These are phyloP conservation scores for Lactarius tabidus DNA, from an alignment of 768 basidiomycete genomes.

Conservation along the genomic window DNA sequence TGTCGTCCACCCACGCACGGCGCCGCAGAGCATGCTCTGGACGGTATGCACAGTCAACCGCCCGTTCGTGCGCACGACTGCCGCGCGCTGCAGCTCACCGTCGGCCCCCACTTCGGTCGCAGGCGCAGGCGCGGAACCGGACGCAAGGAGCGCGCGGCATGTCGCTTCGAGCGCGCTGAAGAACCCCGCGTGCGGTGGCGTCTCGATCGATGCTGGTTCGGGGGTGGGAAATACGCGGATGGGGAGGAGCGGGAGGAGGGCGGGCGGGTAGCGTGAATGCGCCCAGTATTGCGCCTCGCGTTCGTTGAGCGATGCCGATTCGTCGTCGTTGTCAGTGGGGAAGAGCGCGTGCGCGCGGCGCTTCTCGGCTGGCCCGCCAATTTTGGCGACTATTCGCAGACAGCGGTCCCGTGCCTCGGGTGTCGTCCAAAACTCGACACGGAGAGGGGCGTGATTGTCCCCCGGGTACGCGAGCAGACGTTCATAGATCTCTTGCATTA, in stretches of 20 bases:
- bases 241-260: slow-evolving; percentile 56
- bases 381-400: slow-evolving; percentile 72
- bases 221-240: slow-evolving; percentile 47
- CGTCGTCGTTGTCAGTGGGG: slow-evolving; percentile 23
- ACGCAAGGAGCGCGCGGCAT: slow-evolving; percentile 48
- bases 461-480: slow-evolving; percentile 34
- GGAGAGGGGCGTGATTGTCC: background rate
- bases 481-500: slow-evolving; percentile 61
- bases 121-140: slow-evolving; percentile 28
- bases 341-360: slow-evolving; percentile 62
- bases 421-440: slow-evolving; percentile 76
- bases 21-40: slow-evolving; percentile 66
- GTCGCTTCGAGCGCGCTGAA: slow-evolving; percentile 26
- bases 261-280: slow-evolving; percentile 50
- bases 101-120: slow-evolving; percentile 13
- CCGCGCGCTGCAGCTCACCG: slow-evolving; percentile 49
- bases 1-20: slow-evolving; percentile 73
- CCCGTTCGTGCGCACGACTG: slow-evolving; percentile 50
- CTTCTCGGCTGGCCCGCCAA: slow-evolving; percentile 69
- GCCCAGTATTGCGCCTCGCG: slow-evolving; percentile 65
- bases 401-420: slow-evolving; percentile 69
- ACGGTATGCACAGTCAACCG: slow-evolving; percentile 75
- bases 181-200: slow-evolving; percentile 3
- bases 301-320: slow-evolving; percentile 42
- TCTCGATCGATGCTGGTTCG: slow-evolving; percentile 22